Base-by-base conservation (phyloP, 352 stramenopile genomes). In the Phytophthora tentaculata region DNA sequence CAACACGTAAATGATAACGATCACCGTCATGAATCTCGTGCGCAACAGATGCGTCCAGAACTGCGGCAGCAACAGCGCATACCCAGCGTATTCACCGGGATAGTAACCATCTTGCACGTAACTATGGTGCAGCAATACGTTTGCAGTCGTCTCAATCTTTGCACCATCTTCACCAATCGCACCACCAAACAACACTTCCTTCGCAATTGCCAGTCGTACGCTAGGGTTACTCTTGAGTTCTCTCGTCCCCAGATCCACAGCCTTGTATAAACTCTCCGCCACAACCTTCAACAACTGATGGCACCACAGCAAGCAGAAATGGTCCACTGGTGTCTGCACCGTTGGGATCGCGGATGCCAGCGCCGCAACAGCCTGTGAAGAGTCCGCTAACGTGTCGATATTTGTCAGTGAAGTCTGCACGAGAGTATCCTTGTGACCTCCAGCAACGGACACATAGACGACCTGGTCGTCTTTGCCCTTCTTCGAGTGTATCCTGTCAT, bases 291-390 rank as follows among this genome's bases (percentile, higher is more conserved):
- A 69, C 28, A 97, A 69, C 28, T 95, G 82, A 67, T 94, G 83
- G 60, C 89, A 97, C 89, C 89, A 97, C 20, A 95, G 64, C 58
- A 97, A 64, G 56, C 88, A 93, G 19, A 92, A 72, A 44, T 97
- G 89, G 53, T 96, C 89, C 48, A 96, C 81, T 1, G 88, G 76
- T 24, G 84, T 70, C 26, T 78, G 39, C 12, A 97, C 84, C n/a
- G 47, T 32, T 0, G 88, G 83, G 58, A 97, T 83, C 4, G 82
- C 78, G 1, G 83, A 84, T 7, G 85, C 77, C 28, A 95, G 72
- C 7, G 74, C 45, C 6, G 73, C 80, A 39, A 97, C 54, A 3
- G 74, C 76, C 32, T 74, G 64, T 7, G 67, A 64, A 0, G 64
- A 48, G 3, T 71, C 49, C 1, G 70, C 61, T 6, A 91, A 45